These are phyloP conservation scores for Jaltomata sinuosa DNA, from an alignment of 257 asterid genomes.

Conservation along the genomic window DNA sequence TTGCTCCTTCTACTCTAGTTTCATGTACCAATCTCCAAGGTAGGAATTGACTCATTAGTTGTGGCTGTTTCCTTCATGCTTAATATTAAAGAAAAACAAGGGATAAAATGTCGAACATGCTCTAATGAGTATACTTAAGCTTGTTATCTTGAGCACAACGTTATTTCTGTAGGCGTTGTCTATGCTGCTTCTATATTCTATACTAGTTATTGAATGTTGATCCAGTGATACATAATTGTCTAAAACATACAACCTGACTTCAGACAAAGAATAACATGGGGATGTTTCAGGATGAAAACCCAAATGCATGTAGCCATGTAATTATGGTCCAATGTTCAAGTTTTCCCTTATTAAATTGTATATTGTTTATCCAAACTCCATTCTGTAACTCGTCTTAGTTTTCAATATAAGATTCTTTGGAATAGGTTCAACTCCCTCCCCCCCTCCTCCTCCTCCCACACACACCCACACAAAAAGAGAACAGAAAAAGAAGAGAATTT, in stretches of 20 bases:
- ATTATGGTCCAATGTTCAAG: neutral
- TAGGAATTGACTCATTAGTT: neutral
- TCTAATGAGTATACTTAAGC: neutral
- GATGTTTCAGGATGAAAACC: neutral
- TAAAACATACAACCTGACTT: neutral
- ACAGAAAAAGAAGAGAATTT: neutral
- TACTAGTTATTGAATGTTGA: neutral
- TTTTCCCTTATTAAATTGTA: neutral
- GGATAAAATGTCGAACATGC: neutral
- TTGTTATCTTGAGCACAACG: neutral
- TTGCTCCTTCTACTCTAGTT: neutral
- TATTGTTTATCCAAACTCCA: neutral
- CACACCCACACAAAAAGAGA: neutral
- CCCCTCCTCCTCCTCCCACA: too few species aligned
- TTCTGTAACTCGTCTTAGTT: neutral
- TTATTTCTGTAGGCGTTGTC: neutral
- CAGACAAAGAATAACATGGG: neutral
- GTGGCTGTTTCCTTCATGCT: neutral
- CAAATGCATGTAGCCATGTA: neutral
- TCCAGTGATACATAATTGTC: neutral
- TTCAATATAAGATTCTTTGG: neutral
- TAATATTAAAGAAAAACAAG: neutral
- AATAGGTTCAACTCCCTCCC: neutral
- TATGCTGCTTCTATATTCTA: neutral
- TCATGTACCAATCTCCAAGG: neutral